Base-by-base conservation (phyloP, 2,329 filamentous ascomycete genomes). In the Penicillium concentricum region DNA sequence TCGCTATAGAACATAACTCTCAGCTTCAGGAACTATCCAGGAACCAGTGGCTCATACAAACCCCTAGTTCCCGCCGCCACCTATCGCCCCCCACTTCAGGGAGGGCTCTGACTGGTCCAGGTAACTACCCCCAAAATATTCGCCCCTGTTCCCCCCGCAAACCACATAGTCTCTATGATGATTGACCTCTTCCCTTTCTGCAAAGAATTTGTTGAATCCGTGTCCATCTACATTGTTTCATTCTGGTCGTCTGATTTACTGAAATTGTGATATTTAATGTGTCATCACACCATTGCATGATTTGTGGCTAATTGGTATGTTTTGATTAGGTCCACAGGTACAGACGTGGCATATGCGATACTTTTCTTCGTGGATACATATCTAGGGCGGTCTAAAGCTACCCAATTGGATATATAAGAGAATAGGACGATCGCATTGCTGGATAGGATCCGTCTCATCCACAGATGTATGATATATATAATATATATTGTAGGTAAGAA, bases 121-220 rank as follows among this genome's bases (percentile, higher is more conserved):
- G 50, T 52, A 52, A 44, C 18, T n/a, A 46, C 43, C 38, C 15
- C 24, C 20, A 26, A 28, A 26, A 24, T 43, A n/a, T 43, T 8
- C 39, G 28, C 26, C 51, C 44, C 32, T 32, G 28, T 18, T 10
- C 38, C 10, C 30, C 16, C 4, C 30, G 5, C 20, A 38, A 16
- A 1, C n/a, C 18, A 18, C 22, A 42, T 16, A 49, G 43, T 57
- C 46, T 48, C 55, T 45, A 42, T 60, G 58, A 60, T 60, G 58
- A 60, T 55, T 24, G 58, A 60, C 58, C 58, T 56, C 56, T 58
- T 60, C 58, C 58, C 58, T 60, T 60, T 60, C 58, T 58, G 58
- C 58, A 60, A 60, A 48, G 38, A 45, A 51, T 51, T 50, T 60
- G 58, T 60, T 51, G 58, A 60, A 48, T 52, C 43, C 32, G 45